Evolutionary conservation across 1,139 yeast genomes (phyloP).

Genomic region (Lodderomyces parapsilosis): DNA sequence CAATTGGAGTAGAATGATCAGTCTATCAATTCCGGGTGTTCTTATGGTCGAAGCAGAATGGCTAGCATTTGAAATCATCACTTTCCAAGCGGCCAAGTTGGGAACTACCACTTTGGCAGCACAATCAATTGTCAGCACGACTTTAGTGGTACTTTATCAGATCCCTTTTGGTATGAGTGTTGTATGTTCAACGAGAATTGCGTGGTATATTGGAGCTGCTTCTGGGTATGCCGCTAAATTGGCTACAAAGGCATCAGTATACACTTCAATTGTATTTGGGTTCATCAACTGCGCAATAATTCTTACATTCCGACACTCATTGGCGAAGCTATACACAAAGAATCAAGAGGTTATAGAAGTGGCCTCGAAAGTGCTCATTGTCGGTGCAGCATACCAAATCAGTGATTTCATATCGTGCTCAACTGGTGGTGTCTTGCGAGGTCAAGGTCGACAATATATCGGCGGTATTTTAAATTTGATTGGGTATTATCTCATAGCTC

Average conservation of each 20-base stretch:
- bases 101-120: slow-evolving; percentile 72
- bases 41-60: slow-evolving; percentile 68
- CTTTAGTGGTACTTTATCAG: slow-evolving; percentile 68
- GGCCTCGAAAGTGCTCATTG: slow-evolving; percentile 52
- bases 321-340: slow-evolving; percentile 51
- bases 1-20: slow-evolving; percentile 54
- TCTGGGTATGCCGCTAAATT: slow-evolving; percentile 48
- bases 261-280: slow-evolving; percentile 45
- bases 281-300: slow-evolving; percentile 36
- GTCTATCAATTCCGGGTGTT: slow-evolving; percentile 59
- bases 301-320: slow-evolving; percentile 33
- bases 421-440: slow-evolving; percentile 60
- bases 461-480: slow-evolving; percentile 61
- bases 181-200: slow-evolving; percentile 74
- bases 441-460: slow-evolving; percentile 66
- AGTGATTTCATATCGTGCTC: slow-evolving; percentile 55
- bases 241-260: slow-evolving; percentile 41
- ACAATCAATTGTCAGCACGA: slow-evolving; percentile 68
- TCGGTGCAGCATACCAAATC: slow-evolving; percentile 60
- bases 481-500: slow-evolving; percentile 56
- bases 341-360: slow-evolving; percentile 48
- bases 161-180: slow-evolving; percentile 74
- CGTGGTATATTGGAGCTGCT: slow-evolving; percentile 77
- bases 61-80: slow-evolving; percentile 66
- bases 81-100: slow-evolving; percentile 59